Percentiles rank a stretch among this genome's conserved stretches.
These are phyloP conservation scores for Serendipita indica DNA, from an alignment of 768 basidiomycete species.

Conservation along the genomic window DNA sequence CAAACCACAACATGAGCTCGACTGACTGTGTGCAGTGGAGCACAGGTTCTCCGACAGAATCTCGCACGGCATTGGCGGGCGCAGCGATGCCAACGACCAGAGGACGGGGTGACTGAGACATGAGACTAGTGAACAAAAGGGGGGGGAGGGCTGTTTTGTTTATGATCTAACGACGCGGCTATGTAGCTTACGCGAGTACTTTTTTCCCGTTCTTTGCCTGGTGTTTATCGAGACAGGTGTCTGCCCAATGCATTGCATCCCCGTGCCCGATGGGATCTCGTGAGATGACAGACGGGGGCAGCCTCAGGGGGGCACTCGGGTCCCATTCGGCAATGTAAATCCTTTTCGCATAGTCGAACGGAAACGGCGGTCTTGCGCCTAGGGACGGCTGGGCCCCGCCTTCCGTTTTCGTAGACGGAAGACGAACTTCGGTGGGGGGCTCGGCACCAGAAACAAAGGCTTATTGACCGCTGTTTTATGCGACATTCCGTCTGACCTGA, in stretches of 20 bases:
- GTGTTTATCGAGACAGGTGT: too few species aligned
- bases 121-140: too few species aligned
- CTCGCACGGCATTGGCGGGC: constrained; percentile 3
- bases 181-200: too few species aligned
- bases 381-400: neutral
- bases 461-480: neutral
- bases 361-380: neutral
- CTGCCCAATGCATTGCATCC: too few species aligned
- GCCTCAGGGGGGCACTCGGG: too few species aligned
- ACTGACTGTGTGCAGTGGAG: constrained; percentile 1
- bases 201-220: too few species aligned
- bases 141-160: too few species aligned
- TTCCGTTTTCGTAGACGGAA: neutral
- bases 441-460: neutral
- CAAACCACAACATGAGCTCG: neutral
- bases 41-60: constrained; percentile 4
- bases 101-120: neutral
- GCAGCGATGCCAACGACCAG: constrained; percentile 5
- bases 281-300: too few species aligned
- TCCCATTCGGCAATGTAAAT: neutral
- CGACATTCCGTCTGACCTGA: neutral
- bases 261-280: too few species aligned
- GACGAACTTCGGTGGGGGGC: neutral
- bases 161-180: too few species aligned
- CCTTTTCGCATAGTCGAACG: neutral